Evolutionary conservation across 2,329 filamentous ascomycete species (phyloP), one percentile per base, ranked within the genome.

Genomic region (Ascochyta rabiei): DNA sequence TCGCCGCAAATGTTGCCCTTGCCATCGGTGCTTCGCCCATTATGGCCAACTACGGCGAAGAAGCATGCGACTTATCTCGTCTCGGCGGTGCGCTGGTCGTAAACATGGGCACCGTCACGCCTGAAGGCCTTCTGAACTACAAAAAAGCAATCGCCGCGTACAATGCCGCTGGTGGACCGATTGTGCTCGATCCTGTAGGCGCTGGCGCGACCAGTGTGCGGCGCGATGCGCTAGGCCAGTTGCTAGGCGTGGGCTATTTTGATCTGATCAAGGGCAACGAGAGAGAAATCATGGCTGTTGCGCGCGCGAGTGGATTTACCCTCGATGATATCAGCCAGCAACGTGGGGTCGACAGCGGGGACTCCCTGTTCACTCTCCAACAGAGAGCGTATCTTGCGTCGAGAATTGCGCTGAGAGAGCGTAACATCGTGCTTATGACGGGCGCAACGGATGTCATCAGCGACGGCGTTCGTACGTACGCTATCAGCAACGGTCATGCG

Each of bases 251-350:
- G 2, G 92, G 91, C 34, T 90, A 90, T 73, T 90, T 96, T 66
- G 86, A 91, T 73, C 81, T 97, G 37, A 93, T 98, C 76, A 98
- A 98, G 73, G 93, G 93, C 43, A 98, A 98, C 75, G 91, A 96
- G 71, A 86, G 89, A 48, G 95, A 98, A 75, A 92, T 98, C 57
- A 81, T 84, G 42, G 87, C 89, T 2, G 86, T 93, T 0, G 84
- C 83, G 9, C 51, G 60, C 3, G 66, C 70, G 1, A 67, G 63
- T 34, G 89, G 88, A 37, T 79, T 82, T 38, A 76, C 71, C 21
- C 74, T 70, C 1, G 38, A 74, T 80, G 48, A 60, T 9, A 40
- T 39, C 0, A 52, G 30, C 2, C 84, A 86, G 60, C 93, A 97
- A 75, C 86, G 88, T 38, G 93, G 93, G 43, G 93, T 98, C 10